Evolutionary conservation across 495 filamentous ascomycete genomes (phyloP).

Genomic region (Penicillium canariense): DNA sequence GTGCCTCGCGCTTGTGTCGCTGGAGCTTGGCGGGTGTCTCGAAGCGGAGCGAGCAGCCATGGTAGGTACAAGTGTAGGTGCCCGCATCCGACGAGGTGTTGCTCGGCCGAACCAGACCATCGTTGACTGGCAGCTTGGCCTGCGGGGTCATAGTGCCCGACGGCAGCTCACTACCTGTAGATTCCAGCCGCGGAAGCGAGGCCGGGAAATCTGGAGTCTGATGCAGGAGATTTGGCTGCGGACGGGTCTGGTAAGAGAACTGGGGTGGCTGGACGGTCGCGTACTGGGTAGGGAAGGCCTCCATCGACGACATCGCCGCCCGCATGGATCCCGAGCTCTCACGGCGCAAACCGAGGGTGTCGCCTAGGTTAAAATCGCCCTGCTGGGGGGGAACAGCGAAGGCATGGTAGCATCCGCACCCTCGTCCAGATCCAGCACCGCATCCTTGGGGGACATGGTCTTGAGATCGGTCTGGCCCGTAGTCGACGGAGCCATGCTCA

Average conservation of each 20-base stretch:
- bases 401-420: slow-evolving; percentile 64
- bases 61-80: slow-evolving; percentile 94
- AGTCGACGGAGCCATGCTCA: slow-evolving; percentile 27
- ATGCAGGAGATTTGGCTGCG: slow-evolving; percentile 40
- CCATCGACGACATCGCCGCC: slow-evolving; percentile 40
- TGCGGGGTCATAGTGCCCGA: slow-evolving; percentile 30
- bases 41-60: slow-evolving; percentile 85
- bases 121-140: slow-evolving; percentile 30
- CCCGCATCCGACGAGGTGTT: slow-evolving; percentile 73
- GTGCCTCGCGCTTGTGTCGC: slow-evolving; percentile 92
- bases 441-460: slow-evolving; percentile 96
- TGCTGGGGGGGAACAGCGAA: slow-evolving; percentile 60
- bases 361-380: slow-evolving; percentile 41
- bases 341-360: slow-evolving; percentile 39
- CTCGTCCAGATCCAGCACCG: slow-evolving; percentile 79
- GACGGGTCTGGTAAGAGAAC: slow-evolving; percentile 39
- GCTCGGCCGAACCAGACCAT: slow-evolving; percentile 50
- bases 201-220: slow-evolving; percentile 58
- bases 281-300: slow-evolving; percentile 43
- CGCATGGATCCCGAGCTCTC: slow-evolving; percentile 48
- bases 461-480: slow-evolving; percentile 50
- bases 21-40: slow-evolving; percentile 82
- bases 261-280: slow-evolving; percentile 27
- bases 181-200: slow-evolving; percentile 62
- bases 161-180: slow-evolving; percentile 54